Percentiles rank a stretch among this genome's conserved stretches.
phyloP scores from a whole-genome alignment of 2,329 filamentous ascomycete genomes.

The Xylariaceae sp. region DNA sequence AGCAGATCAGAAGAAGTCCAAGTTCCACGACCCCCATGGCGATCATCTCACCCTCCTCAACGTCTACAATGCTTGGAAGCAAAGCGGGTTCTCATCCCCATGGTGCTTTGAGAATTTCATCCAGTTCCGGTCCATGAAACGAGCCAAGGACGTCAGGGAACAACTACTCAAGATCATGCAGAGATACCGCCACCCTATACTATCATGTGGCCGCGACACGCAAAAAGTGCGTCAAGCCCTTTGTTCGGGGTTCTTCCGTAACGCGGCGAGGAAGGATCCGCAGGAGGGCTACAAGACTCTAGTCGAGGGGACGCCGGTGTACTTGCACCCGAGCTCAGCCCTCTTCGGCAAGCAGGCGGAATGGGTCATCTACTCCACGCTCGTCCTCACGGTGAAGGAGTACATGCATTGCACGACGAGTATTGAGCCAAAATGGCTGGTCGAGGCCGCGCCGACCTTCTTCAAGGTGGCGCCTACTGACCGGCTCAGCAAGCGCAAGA shows the following conservation, averaged over 20 bases:
- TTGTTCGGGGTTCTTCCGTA: constrained; percentile 93
- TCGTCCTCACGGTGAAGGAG: constrained; percentile 92
- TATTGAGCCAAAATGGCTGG: constrained; percentile 91
- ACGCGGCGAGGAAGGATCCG: constrained; percentile 89
- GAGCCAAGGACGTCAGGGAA: constrained; percentile 86
- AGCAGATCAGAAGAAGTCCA: constrained; percentile 95
- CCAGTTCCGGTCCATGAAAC: constrained; percentile 81
- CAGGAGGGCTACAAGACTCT: constrained; percentile 97
- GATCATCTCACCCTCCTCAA: constrained; percentile 95
- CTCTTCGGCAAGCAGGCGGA: constrained; percentile 95
- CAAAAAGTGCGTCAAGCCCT: constrained; percentile 82
- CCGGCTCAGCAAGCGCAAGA: constrained; percentile 81
- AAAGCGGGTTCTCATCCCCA: constrained; percentile 71
- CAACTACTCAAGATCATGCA: constrained; percentile 94
- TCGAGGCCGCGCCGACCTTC: constrained; percentile 96
- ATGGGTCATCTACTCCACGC: constrained; percentile 88
- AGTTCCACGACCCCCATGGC: constrained; percentile 92
- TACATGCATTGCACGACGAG: constrained; percentile 95
- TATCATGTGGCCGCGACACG: constrained; percentile 84
- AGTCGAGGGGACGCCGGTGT: constrained; percentile 90
- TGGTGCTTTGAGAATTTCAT: constrained; percentile 99
- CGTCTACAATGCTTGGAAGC: constrained; percentile 96
- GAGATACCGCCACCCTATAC: constrained; percentile 75
- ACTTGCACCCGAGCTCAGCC: constrained; percentile 86
- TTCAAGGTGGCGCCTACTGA: constrained; percentile 95